Evolutionary conservation across 129 eudicot genomes (phyloP).

Genomic region (Pseudognaphalium luteoalbum): DNA sequence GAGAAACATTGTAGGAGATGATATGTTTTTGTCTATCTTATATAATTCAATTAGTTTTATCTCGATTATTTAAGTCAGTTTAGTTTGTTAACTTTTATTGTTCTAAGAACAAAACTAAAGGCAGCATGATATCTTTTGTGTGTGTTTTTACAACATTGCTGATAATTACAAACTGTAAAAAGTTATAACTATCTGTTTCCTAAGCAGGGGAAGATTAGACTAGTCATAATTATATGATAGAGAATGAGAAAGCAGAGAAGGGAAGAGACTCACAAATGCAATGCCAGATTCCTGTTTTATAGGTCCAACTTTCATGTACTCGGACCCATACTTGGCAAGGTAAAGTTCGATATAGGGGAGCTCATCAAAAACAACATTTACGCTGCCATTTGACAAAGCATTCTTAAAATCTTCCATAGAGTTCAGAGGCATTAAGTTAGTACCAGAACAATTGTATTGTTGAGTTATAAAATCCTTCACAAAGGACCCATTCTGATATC

Average conservation of each 20-base stretch:
- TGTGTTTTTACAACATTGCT: no score
- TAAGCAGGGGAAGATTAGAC: no score
- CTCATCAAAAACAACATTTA: background rate
- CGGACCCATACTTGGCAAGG: background rate
- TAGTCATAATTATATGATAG: no score
- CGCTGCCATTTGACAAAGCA: conserved; percentile 4
- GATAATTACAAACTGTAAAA: no score
- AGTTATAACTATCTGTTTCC: no score
- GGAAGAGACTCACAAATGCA: background rate
- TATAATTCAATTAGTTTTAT: no score
- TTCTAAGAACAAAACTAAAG: no score
- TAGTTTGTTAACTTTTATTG: no score
- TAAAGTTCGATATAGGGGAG: background rate
- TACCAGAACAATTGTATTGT: background rate
- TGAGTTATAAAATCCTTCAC: background rate
- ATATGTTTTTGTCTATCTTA: no score
- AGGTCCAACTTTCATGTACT: background rate
- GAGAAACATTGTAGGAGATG: no score
- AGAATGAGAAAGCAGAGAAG: background rate
- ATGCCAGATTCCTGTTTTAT: background rate
- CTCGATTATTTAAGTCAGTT: no score
- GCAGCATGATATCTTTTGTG: no score
- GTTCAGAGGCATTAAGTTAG: background rate
- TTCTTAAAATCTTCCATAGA: background rate
- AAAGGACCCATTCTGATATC: background rate